These are phyloP conservation scores for Nicotiana knightiana DNA, from an alignment of 257 asterid genomes.

Conservation along the genomic window DNA sequence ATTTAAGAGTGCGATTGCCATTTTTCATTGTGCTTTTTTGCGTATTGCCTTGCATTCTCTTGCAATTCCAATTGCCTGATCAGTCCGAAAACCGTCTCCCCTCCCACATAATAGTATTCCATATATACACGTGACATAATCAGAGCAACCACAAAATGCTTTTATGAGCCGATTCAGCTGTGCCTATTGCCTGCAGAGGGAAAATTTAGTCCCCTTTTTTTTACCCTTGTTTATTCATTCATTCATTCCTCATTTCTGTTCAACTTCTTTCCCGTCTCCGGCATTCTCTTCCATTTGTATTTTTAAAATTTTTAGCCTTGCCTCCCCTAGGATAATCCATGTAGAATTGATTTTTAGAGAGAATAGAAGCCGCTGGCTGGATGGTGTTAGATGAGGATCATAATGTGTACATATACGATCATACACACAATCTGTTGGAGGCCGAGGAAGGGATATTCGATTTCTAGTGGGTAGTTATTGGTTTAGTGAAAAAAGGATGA, in stretches of 20 bases:
- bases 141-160: conserved; percentile 5
- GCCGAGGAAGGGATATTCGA: conserved; percentile 9
- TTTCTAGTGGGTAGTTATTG: conserved; percentile 5
- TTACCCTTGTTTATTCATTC: conserved; percentile 3
- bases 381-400: conserved; percentile 10
- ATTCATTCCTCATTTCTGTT: conserved; percentile 14
- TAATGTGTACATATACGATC: conserved; percentile 11
- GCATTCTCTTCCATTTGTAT: background rate
- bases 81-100: background rate
- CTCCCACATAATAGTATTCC: background rate
- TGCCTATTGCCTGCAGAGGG: background rate
- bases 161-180: background rate
- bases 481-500: conserved; percentile 9
- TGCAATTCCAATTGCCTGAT: conserved; percentile 17
- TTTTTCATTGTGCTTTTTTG: conserved; percentile 21
- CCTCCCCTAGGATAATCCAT: conserved; percentile 8
- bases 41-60: conserved; percentile 11
- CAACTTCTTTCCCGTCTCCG: background rate
- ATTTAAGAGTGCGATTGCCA: background rate
- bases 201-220: conserved; percentile 6
- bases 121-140: background rate
- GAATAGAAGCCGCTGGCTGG: conserved; percentile 2
- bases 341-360: conserved; percentile 23
- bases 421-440: conserved; percentile 2
- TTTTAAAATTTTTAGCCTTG: background rate